Percentiles rank a stretch among this genome's conserved stretches.
Evolutionary conservation across 2,329 filamentous ascomycete species (phyloP).

Genomic region (Exophiala aquamarina): DNA sequence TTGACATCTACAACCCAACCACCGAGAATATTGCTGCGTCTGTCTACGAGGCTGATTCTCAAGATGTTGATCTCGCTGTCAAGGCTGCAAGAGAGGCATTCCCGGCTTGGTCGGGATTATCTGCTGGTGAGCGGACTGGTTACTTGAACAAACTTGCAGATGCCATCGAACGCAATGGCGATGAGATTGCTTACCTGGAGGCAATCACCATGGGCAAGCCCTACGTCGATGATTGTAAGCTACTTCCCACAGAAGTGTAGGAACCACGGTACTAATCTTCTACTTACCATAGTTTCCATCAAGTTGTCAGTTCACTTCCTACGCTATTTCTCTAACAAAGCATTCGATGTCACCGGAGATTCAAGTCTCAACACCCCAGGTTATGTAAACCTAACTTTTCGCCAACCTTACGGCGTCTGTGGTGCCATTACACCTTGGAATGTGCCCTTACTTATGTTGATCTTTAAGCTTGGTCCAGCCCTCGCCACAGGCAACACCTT

Average conservation of each 20-base stretch:
- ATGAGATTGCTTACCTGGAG: conserved; percentile 47
- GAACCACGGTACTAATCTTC: not conserved
- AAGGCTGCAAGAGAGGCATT: conserved; percentile 33
- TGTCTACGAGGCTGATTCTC: conserved; percentile 34
- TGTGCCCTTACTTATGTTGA: conserved; percentile 47
- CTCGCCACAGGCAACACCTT: conserved; percentile 58
- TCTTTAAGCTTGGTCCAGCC: conserved; percentile 56
- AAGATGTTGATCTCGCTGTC: conserved; percentile 37
- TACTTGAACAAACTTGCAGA: conserved; percentile 43
- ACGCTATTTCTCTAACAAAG: conserved; percentile 64
- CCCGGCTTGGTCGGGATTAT: conserved; percentile 46
- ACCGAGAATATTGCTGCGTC: conserved; percentile 32
- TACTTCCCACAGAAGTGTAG: not conserved
- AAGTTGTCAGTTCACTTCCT: conserved; percentile 65
- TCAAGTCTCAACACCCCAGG: conserved; percentile 46
- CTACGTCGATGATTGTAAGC: conserved; percentile 42
- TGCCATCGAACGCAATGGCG: conserved; percentile 40
- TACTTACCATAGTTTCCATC: conserved; percentile 63
- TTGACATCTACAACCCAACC: conserved; percentile 35
- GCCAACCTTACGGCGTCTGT: conserved; percentile 56
- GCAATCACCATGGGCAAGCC: conserved; percentile 56
- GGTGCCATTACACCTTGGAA: conserved; percentile 50
- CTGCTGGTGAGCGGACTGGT: conserved; percentile 44
- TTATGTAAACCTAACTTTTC: conserved; percentile 55
- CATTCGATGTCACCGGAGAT: conserved; percentile 41